A percentile compares a stretch with the other conserved stretches of the same genome.
Conservation (phyloP, 2,329 filamentous ascomycete genomes). For the Gliomastix tumulicola region DNA sequence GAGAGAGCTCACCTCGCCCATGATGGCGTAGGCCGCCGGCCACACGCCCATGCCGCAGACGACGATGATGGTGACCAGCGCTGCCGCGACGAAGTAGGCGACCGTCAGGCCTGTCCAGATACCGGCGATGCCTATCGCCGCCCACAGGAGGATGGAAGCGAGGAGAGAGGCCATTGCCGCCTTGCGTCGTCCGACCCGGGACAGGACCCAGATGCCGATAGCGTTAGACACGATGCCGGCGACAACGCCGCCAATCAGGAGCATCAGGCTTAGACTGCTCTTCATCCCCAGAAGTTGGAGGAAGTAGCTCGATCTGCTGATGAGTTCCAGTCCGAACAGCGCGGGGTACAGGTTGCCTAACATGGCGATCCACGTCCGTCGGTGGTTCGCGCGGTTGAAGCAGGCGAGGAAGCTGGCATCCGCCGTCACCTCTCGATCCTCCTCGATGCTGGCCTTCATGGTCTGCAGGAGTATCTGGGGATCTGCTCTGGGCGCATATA, state of each 20-base stretch:
- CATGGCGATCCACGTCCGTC: constrained; percentile 31
- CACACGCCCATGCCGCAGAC: constrained; percentile 33
- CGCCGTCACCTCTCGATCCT: constrained; percentile 18
- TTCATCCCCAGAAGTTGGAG: constrained; percentile 23
- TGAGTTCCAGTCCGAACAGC: constrained; percentile 35
- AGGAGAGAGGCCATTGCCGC: constrained; percentile 26
- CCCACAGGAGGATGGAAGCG: constrained; percentile 28
- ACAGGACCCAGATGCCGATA: constrained; percentile 32
- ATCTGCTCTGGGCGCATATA: constrained; percentile 16
- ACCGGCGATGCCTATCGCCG: constrained; percentile 37
- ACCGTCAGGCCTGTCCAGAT: background rate
- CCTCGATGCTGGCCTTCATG: constrained; percentile 28
- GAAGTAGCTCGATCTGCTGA: constrained; percentile 34
- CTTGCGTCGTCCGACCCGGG: constrained; percentile 27
- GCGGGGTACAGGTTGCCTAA: constrained; percentile 33
- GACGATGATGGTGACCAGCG: constrained; percentile 12
- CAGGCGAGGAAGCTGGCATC: constrained; percentile 39
- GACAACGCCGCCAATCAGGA: constrained; percentile 37
- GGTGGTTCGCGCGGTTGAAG: constrained; percentile 33
- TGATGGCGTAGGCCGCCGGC: constrained; percentile 31
- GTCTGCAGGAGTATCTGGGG: constrained; percentile 7
- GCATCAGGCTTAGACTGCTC: constrained; percentile 24
- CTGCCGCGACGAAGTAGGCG: background rate
- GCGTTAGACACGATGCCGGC: constrained; percentile 35
- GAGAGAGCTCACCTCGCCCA: constrained; percentile 18